phyloP scores from a whole-genome alignment of 2,329 filamentous ascomycete species.

The Fusarium sp. region DNA sequence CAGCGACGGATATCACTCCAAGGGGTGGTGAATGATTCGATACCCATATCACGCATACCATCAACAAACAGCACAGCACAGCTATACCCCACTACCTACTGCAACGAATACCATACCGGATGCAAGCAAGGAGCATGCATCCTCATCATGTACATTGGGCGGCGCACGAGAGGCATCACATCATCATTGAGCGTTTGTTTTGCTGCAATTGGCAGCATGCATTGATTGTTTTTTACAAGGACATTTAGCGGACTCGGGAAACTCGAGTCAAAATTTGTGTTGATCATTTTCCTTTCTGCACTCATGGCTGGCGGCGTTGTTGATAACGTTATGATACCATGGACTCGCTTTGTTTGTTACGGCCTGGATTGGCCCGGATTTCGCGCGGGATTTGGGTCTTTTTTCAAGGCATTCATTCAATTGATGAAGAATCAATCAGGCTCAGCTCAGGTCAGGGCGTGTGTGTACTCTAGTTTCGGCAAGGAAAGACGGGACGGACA shows the following conservation, averaged over 20 bases:
- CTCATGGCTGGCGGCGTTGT: conserved; percentile 41
- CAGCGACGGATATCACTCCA: conserved; percentile 60
- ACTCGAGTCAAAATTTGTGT: conserved; percentile 25
- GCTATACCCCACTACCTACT: conserved; percentile 33
- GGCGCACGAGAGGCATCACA: conserved; percentile 47
- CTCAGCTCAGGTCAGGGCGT: conserved; percentile 38
- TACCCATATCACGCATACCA: conserved; percentile 28
- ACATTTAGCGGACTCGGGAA: conserved; percentile 33
- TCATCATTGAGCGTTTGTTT: conserved; percentile 45
- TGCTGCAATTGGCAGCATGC: conserved; percentile 41
- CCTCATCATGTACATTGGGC: conserved; percentile 45
- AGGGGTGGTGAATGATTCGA: conserved; percentile 53
- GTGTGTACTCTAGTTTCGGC: conserved; percentile 43
- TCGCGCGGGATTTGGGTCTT: conserved; percentile 24
- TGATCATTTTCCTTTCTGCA: conserved; percentile 26
- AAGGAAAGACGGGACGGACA: conserved; percentile 27
- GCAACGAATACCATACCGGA: conserved; percentile 13
- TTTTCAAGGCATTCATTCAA: conserved; percentile 2
- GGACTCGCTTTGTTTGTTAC: conserved; percentile 37
- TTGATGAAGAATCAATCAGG: conserved; percentile 24
- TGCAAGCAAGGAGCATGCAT: neutral
- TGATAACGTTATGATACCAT: conserved; percentile 48
- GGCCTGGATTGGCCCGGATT: conserved; percentile 29
- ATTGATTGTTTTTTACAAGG: conserved; percentile 31
- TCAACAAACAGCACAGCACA: conserved; percentile 5